phyloP scores from a whole-genome alignment of 2,329 filamentous ascomycete genomes.

The Xylariaceae sp. region DNA sequence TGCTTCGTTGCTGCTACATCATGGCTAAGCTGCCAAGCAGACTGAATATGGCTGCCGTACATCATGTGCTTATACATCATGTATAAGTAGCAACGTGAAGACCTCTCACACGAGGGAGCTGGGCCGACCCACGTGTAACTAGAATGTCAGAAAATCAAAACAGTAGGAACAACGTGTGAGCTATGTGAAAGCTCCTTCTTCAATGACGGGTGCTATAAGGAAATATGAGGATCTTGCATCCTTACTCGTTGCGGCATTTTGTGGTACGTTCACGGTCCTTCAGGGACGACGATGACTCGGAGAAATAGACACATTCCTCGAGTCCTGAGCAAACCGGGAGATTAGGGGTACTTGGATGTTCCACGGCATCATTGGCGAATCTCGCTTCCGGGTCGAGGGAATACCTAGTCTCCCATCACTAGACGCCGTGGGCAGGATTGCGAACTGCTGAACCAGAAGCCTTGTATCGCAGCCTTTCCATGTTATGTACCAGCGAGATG shows the following conservation, averaged over 20 bases:
- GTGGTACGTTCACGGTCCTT: background rate
- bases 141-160: too few relatives aligned
- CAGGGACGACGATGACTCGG: background rate
- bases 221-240: background rate
- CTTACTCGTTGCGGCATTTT: background rate
- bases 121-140: too few relatives aligned
- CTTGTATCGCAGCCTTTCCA: background rate
- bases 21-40: too few relatives aligned
- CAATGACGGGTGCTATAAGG: too few relatives aligned
- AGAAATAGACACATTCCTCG: background rate
- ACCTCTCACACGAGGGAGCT: too few relatives aligned
- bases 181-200: background rate
- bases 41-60: too few relatives aligned
- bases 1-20: too few relatives aligned
- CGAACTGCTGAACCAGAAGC: background rate
- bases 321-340: background rate
- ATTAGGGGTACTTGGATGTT: background rate
- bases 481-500: too few relatives aligned
- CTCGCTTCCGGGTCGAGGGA: background rate
- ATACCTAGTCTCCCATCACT: background rate
- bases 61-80: too few relatives aligned
- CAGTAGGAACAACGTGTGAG: too few relatives aligned
- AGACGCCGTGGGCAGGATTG: background rate
- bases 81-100: too few relatives aligned
- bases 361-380: background rate